These are phyloP conservation scores for Albophoma yamanashiensis DNA, from an alignment of 2,329 filamentous ascomycete genomes.

Conservation along the genomic window DNA sequence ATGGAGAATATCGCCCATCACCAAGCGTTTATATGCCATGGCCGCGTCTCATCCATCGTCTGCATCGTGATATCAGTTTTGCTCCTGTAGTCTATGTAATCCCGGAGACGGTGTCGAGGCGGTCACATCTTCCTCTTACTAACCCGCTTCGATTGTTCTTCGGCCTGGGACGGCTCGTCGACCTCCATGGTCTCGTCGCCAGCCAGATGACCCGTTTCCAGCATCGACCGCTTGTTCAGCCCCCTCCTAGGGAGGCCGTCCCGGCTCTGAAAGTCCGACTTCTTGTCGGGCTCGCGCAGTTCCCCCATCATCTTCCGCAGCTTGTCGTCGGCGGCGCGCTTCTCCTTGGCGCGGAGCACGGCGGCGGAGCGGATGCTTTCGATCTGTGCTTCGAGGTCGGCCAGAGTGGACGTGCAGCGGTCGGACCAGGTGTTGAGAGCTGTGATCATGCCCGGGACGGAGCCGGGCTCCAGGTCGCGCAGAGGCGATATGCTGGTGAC, in stretches of 20 bases:
- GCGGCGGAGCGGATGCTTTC: constrained; percentile 51
- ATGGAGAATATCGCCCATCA: neutral
- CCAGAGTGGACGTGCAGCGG: constrained; percentile 66
- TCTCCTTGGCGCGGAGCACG: constrained; percentile 37
- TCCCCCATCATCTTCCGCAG: constrained; percentile 38
- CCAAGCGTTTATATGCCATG: constrained; percentile 9
- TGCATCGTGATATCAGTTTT: constrained; percentile 15
- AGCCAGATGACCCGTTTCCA: constrained; percentile 29
- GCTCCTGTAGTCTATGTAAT: neutral
- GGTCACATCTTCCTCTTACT: constrained; percentile 43
- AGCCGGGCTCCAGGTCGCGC: constrained; percentile 70
- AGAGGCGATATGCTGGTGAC: constrained; percentile 75
- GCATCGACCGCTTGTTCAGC: constrained; percentile 24
- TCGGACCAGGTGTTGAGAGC: constrained; percentile 64
- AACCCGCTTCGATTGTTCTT: constrained; percentile 38
- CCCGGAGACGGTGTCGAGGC: neutral
- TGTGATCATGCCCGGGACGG: constrained; percentile 56
- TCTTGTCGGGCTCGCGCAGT: constrained; percentile 30
- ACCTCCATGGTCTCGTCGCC: constrained; percentile 45
- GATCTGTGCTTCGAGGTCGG: constrained; percentile 67
- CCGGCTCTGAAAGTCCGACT: constrained; percentile 12
- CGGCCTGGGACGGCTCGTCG: constrained; percentile 37
- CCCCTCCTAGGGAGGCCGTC: constrained; percentile 15
- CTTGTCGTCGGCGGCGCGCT: constrained; percentile 33
- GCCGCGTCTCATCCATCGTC: constrained; percentile 16